Conservation (phyloP, 169 alveolate genomes). For the Cardiosporidium cionae region DNA sequence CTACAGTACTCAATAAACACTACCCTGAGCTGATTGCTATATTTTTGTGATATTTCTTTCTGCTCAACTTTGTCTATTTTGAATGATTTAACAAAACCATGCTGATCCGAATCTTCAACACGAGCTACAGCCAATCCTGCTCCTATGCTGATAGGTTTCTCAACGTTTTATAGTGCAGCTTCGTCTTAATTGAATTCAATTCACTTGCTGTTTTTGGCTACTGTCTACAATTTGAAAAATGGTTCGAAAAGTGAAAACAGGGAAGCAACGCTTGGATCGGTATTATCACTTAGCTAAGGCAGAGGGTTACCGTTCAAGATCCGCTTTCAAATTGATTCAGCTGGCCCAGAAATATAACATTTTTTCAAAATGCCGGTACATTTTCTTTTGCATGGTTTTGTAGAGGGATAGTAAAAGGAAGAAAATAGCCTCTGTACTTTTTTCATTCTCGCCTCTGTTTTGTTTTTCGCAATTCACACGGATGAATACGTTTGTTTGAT, state of each 20-base stretch:
- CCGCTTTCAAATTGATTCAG: constrained; percentile 96
- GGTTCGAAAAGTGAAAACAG: constrained; percentile 10
- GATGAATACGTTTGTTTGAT: too few relatives aligned
- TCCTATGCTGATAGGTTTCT: neutral
- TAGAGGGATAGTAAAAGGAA: too few relatives aligned
- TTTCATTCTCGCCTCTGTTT: too few relatives aligned
- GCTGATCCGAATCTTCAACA: too few relatives aligned
- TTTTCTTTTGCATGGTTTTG: neutral
- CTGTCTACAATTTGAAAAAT: neutral
- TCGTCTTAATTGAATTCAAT: neutral
- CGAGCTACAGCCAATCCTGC: too few relatives aligned
- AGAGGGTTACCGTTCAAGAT: constrained; percentile 96
- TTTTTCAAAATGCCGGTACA: constrained; percentile 29
- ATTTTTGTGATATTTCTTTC: too few relatives aligned
- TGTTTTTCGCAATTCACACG: too few relatives aligned
- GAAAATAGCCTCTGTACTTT: too few relatives aligned
- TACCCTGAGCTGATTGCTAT: too few relatives aligned
- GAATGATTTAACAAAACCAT: too few relatives aligned
- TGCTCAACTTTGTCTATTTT: too few relatives aligned
- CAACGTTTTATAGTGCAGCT: neutral
- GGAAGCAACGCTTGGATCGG: constrained; percentile 80
- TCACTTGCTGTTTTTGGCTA: neutral
- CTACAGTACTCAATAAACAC: too few relatives aligned
- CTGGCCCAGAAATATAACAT: constrained; percentile 86
- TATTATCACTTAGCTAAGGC: constrained; percentile 95